These are phyloP conservation scores for Alternaria sp. DNA, from an alignment of 2,329 filamentous ascomycete genomes.

Conservation along the genomic window DNA sequence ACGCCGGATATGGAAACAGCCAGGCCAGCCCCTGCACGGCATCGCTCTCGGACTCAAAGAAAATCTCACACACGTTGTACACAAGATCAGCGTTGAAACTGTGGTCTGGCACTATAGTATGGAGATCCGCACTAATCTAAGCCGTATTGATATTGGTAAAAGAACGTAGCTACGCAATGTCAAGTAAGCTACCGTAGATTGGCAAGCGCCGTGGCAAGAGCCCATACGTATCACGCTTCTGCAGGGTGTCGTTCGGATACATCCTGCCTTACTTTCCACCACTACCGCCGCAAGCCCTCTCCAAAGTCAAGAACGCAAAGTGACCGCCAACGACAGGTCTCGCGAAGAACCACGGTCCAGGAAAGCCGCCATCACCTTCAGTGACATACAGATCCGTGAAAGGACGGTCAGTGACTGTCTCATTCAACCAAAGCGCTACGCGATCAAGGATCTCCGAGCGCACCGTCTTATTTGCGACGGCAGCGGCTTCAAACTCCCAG, in stretches of 20 bases:
- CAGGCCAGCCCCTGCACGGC: background rate
- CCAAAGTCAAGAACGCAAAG: conserved; percentile 84
- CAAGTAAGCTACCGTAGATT: background rate
- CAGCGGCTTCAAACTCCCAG: conserved; percentile 90
- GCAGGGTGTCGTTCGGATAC: background rate
- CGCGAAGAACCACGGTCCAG: conserved; percentile 78
- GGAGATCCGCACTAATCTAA: background rate
- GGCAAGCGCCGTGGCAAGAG: background rate
- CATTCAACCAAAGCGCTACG: conserved; percentile 83
- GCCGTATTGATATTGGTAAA: background rate
- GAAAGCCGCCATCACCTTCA: conserved; percentile 77
- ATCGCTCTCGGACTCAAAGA: background rate
- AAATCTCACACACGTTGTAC: background rate
- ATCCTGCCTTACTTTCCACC: background rate
- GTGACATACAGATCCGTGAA: conserved; percentile 86
- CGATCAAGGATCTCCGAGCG: conserved; percentile 75
- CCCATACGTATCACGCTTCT: background rate
- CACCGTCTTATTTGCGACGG: conserved; percentile 73
- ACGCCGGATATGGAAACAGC: background rate
- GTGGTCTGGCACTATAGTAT: too few relatives aligned
- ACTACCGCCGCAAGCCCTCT: conserved; percentile 75
- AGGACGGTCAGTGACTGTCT: conserved; percentile 77
- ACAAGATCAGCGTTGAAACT: background rate
- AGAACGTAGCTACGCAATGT: background rate
- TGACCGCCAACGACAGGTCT: conserved; percentile 85